Evolutionary conservation across 441 rosid genomes (phyloP).

Genomic region (Hypseocharis bilobata): DNA sequence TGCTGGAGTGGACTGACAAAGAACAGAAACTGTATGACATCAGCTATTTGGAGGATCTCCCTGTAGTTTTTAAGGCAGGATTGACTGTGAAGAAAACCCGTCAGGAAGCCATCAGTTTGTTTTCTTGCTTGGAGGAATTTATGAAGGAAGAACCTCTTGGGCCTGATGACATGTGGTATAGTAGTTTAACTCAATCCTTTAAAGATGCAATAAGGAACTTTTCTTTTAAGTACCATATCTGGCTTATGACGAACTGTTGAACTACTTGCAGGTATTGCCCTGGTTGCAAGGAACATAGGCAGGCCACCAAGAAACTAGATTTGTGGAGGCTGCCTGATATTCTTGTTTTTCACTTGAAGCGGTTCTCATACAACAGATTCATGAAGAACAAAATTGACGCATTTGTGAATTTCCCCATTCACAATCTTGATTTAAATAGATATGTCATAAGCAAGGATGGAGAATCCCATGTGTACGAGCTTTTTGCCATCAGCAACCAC

Average conservation of each 20-base stretch:
- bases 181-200: background rate
- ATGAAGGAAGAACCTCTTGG: slow-evolving; percentile 68
- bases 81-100: slow-evolving; percentile 37
- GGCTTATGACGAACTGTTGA: background rate
- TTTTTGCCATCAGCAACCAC: slow-evolving; percentile 64
- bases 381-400: slow-evolving; percentile 53
- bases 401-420: slow-evolving; percentile 47
- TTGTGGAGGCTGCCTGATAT: slow-evolving; percentile 65
- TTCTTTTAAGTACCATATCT: background rate
- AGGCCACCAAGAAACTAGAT: slow-evolving; percentile 67
- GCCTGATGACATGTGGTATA: slow-evolving; percentile 68
- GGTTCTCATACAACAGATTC: slow-evolving; percentile 56
- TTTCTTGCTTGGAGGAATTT: slow-evolving; percentile 60
- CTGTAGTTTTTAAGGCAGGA: slow-evolving; percentile 50
- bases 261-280: slow-evolving; percentile 50
- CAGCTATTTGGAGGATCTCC: slow-evolving; percentile 62
- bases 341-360: slow-evolving; percentile 59
- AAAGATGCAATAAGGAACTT: background rate
- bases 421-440: slow-evolving; percentile 49
- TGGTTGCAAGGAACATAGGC: slow-evolving; percentile 58
- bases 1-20: slow-evolving; percentile 59
- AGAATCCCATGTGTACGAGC: slow-evolving; percentile 40
- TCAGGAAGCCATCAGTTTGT: slow-evolving; percentile 50
- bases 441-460: slow-evolving; percentile 46
- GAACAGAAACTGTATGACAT: slow-evolving; percentile 54